Percentiles rank a stretch among this genome's conserved stretches.
Evolutionary conservation across 1,284 basidiomycete species (phyloP).

Genomic region (Sanghuangporus sanghuang): DNA sequence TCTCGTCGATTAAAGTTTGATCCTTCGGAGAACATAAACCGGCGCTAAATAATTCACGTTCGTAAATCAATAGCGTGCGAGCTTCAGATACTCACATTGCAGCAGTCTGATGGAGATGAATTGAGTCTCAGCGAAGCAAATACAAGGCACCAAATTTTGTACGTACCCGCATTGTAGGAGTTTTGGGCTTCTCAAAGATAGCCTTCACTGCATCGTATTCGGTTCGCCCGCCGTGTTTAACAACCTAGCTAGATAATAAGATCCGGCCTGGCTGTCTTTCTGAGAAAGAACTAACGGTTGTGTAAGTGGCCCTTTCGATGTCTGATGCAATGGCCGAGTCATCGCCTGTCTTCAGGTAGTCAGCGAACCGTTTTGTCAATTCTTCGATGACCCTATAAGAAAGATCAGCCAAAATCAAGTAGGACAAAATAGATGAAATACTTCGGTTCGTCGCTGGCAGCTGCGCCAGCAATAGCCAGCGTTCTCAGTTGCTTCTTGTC

Average conservation of each 20-base stretch:
- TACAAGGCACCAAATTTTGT: conserved; percentile 46
- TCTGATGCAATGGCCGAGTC: conserved; percentile 79
- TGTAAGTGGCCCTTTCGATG: conserved; percentile 52
- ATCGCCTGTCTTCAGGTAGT: conserved; percentile 70
- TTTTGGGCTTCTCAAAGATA: conserved; percentile 70
- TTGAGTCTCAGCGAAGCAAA: conserved; percentile 14
- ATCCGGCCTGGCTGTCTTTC: conserved; percentile 16
- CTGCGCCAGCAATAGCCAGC: conserved; percentile 65
- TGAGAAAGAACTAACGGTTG: conserved; percentile 34
- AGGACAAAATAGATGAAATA: conserved; percentile 26
- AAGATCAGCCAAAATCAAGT: neutral
- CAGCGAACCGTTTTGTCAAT: conserved; percentile 69
- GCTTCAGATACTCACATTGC: conserved; percentile 5
- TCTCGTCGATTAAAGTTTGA: conserved; percentile 46
- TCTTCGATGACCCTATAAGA: conserved; percentile 63
- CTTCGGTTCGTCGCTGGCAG: conserved; percentile 57
- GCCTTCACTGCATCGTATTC: conserved; percentile 77
- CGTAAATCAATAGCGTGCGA: neutral
- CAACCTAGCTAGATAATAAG: conserved; percentile 40
- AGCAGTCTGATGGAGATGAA: neutral
- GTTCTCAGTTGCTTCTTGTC: conserved; percentile 78
- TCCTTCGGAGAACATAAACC: conserved; percentile 45
- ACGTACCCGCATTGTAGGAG: conserved; percentile 52
- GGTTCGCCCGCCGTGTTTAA: conserved; percentile 66
- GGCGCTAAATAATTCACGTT: conserved; percentile 19